Conservation (phyloP, 257 asterid species). For the Solanum ossicruentum region DNA sequence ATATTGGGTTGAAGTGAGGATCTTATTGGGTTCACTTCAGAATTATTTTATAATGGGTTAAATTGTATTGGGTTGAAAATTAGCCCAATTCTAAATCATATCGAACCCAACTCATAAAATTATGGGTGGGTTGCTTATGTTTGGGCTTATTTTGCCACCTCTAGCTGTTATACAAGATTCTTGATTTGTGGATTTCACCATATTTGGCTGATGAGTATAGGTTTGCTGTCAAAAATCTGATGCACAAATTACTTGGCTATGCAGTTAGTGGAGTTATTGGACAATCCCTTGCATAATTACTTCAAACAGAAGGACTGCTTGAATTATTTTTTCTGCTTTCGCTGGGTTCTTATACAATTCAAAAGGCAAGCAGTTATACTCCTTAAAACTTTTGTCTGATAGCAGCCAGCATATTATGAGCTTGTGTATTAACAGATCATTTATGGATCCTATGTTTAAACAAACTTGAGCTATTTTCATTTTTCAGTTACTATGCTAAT, state of each 20-base stretch:
- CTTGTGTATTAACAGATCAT: not conserved
- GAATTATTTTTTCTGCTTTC: constrained; percentile 96
- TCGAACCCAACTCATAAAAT: no score
- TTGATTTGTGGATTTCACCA: not conserved
- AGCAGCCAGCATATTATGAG: not conserved
- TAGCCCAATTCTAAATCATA: no score
- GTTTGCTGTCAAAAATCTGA: not conserved
- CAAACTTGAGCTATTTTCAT: not conserved
- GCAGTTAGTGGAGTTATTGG: constrained; percentile 94
- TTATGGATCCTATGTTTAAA: not conserved
- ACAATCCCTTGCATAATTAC: constrained; percentile 80
- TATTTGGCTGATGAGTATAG: not conserved
- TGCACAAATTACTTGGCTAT: constrained; percentile 1
- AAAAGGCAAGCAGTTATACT: constrained; percentile 53
- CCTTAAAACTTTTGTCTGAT: not conserved
- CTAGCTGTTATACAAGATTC: not conserved
- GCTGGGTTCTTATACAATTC: constrained; percentile 96
- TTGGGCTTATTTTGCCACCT: no score
- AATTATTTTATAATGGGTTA: no score
- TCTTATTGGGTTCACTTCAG: no score
- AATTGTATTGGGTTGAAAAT: no score
- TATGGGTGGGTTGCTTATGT: no score
- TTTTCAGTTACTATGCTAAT: not conserved
- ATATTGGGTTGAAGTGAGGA: no score
- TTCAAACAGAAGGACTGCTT: constrained; percentile 80